These are phyloP conservation scores for Paralagenidium karlingii DNA, from an alignment of 352 stramenopile species.

Conservation along the genomic window DNA sequence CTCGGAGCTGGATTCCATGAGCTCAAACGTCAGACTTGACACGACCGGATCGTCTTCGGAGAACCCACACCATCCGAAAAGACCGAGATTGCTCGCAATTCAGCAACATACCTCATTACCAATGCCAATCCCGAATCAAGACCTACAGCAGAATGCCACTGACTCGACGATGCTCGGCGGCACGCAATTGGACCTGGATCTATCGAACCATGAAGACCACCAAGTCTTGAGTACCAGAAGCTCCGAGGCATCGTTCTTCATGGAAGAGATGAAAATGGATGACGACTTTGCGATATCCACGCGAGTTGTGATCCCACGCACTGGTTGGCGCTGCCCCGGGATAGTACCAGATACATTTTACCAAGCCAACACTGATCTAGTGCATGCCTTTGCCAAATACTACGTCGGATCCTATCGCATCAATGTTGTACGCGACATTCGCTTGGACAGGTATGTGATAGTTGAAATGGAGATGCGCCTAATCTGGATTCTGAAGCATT, in stretches of 20 bases:
- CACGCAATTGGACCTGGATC: slow-evolving; percentile 5
- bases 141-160: too few relatives aligned
- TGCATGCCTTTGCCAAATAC: slow-evolving; percentile 53
- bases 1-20: too few relatives aligned
- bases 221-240: too few relatives aligned
- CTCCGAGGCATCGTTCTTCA: slow-evolving; percentile 10
- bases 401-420: slow-evolving; percentile 47
- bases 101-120: too few relatives aligned
- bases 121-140: too few relatives aligned
- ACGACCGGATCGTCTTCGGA: too few relatives aligned
- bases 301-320: slow-evolving; percentile 25
- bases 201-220: slow-evolving; percentile 1
- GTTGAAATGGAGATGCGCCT: too few relatives aligned
- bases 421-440: slow-evolving; percentile 49
- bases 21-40: too few relatives aligned
- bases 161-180: slow-evolving; percentile 6
- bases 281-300: not conserved
- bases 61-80: too few relatives aligned
- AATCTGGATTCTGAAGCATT: not conserved
- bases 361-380: slow-evolving; percentile 24
- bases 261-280: slow-evolving; percentile 12
- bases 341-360: slow-evolving; percentile 46
- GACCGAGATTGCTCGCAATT: too few relatives aligned
- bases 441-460: slow-evolving; percentile 37
- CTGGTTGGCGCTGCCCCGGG: slow-evolving; percentile 41